Percentiles rank a stretch among this genome's conserved stretches.
phyloP scores from a whole-genome alignment of 176 grass and related monocot species.

The Tillandsia leiboldiana region DNA sequence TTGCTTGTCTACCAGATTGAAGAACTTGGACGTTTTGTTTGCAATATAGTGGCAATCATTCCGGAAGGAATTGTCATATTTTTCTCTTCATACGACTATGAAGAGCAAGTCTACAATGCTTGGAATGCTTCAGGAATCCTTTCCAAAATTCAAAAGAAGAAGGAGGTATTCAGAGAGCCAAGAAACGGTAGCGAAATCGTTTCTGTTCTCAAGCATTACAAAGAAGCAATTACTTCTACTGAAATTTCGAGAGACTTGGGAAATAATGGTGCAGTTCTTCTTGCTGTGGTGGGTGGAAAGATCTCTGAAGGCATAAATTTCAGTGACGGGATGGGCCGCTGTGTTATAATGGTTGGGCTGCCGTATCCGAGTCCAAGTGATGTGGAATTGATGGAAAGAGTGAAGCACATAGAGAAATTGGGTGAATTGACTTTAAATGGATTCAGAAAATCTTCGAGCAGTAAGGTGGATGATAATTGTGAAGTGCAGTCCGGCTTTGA shows the following conservation, averaged over 20 bases:
- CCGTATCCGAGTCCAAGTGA: slow-evolving; percentile 90
- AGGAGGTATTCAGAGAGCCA: slow-evolving; percentile 73
- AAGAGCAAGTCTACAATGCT: slow-evolving; percentile 66
- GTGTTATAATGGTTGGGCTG: slow-evolving; percentile 89
- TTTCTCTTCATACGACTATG: slow-evolving; percentile 83
- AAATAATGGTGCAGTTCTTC: slow-evolving; percentile 63
- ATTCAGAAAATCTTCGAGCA: slow-evolving; percentile 16
- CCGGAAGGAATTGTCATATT: slow-evolving; percentile 84
- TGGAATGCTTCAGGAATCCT: slow-evolving; percentile 60
- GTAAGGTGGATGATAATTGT: slow-evolving; percentile 33
- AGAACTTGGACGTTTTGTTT: slow-evolving; percentile 75
- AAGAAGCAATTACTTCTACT: slow-evolving; percentile 44
- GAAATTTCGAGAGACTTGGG: slow-evolving; percentile 21
- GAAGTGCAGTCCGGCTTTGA: slow-evolving; percentile 54
- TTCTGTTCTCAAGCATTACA: slow-evolving; percentile 65
- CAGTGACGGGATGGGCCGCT: slow-evolving; percentile 86
- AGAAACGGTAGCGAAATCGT: slow-evolving; percentile 68
- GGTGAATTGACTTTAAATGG: slow-evolving; percentile 15
- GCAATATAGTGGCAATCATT: slow-evolving; percentile 66
- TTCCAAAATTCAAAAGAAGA: slow-evolving; percentile 76
- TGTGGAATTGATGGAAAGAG: slow-evolving; percentile 72
- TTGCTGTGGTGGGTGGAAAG: slow-evolving; percentile 88
- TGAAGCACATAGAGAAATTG: slow-evolving; percentile 77
- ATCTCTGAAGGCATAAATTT: slow-evolving; percentile 99
- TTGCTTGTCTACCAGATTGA: slow-evolving; percentile 52